These are phyloP conservation scores for Talaromyces sp. DNA, from an alignment of 2,329 filamentous ascomycete species.

Conservation along the genomic window DNA sequence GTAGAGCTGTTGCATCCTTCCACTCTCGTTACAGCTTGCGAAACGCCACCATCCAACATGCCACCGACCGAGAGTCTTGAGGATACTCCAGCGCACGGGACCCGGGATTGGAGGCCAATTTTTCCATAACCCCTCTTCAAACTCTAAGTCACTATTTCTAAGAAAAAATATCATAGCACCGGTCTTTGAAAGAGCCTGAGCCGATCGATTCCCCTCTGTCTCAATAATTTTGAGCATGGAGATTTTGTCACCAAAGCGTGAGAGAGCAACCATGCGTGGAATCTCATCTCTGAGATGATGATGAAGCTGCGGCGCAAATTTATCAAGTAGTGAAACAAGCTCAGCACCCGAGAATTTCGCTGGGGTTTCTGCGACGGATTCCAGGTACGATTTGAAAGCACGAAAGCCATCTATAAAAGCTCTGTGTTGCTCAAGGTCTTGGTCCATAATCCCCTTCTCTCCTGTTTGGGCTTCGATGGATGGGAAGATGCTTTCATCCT, in stretches of 20 bases:
- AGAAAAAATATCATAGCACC: constrained; percentile 6
- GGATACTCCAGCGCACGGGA: background rate
- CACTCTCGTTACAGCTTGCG: background rate
- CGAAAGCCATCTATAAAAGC: background rate
- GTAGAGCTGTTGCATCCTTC: background rate
- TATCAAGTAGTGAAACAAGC: constrained; percentile 1
- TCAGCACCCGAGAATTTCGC: background rate
- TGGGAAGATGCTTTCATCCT: constrained; percentile 4
- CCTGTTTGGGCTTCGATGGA: constrained; percentile 1
- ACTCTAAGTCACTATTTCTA: constrained; percentile 4
- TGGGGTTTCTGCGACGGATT: background rate
- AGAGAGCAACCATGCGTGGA: background rate
- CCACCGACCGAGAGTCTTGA: constrained; percentile 1
- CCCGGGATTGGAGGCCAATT: constrained; percentile 2
- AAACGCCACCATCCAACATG: constrained; percentile 5
- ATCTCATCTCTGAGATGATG: constrained; percentile 4
- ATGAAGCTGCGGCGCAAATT: constrained; percentile 1
- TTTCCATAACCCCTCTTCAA: constrained; percentile 2
- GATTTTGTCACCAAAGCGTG: background rate
- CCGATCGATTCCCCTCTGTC: background rate
- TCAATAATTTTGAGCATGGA: constrained; percentile 5
- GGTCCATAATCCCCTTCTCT: background rate
- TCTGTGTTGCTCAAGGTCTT: constrained; percentile 6
- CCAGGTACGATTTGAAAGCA: constrained; percentile 1
- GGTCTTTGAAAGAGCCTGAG: constrained; percentile 4